Conservation (phyloP, 768 basidiomycete genomes). For the Boletus rufocinnamomeus region DNA sequence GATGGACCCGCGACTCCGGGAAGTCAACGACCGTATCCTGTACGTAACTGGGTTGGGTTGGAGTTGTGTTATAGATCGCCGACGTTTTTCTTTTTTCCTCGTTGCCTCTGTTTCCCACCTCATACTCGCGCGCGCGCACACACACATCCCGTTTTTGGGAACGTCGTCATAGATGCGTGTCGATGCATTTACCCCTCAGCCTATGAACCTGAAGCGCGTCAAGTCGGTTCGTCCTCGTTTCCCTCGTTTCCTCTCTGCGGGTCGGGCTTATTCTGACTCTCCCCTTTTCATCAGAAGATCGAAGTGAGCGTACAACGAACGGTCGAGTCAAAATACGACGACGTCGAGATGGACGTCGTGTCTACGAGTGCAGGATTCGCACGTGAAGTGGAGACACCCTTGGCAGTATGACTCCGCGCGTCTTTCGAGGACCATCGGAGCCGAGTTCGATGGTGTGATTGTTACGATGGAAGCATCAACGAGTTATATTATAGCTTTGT, state of each 20-base stretch:
- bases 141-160: neutral
- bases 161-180: constrained; percentile 3
- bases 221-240: constrained; percentile 14
- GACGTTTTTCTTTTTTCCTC: neutral
- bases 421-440: neutral
- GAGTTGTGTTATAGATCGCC: neutral
- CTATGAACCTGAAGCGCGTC: neutral
- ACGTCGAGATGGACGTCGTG: neutral
- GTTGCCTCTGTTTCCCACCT: neutral
- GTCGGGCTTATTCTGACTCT: neutral
- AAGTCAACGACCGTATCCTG: neutral
- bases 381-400: neutral
- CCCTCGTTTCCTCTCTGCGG: neutral
- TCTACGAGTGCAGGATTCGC: neutral
- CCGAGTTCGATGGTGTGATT: no score
- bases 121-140: neutral
- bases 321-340: constrained; percentile 21
- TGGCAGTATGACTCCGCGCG: neutral
- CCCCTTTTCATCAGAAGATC: constrained; percentile 3
- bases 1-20: neutral
- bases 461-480: neutral
- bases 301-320: constrained; percentile 24
- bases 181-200: neutral
- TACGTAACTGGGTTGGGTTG: neutral
- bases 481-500: neutral